Conservation (phyloP, 2,329 filamentous ascomycete genomes). For the Botrytis pseudocinerea region DNA sequence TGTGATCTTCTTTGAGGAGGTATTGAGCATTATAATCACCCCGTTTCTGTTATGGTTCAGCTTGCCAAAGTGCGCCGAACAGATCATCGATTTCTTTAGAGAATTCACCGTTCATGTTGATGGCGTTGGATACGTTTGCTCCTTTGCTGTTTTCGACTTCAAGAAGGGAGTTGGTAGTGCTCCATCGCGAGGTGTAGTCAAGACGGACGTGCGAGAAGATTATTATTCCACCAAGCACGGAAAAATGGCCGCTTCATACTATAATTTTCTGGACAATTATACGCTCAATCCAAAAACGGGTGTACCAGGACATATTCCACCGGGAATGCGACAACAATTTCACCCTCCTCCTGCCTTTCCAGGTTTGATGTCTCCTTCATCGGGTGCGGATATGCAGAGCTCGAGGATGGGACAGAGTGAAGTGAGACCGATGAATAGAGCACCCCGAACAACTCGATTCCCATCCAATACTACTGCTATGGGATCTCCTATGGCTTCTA, state of each 20-base stretch:
- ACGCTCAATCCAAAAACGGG: constrained; percentile 70
- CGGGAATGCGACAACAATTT: constrained; percentile 59
- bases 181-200: constrained; percentile 42
- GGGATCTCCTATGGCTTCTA: constrained; percentile 64
- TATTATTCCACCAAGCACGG: constrained; percentile 95
- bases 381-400: constrained; percentile 56
- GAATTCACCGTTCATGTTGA: constrained; percentile 98
- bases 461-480: constrained; percentile 42
- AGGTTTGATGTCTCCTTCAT: constrained; percentile 63
- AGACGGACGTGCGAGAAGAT: constrained; percentile 71
- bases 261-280: constrained; percentile 93
- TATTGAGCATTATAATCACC: constrained; percentile 88
- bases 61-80: constrained; percentile 83
- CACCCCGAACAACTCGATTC: constrained; percentile 47
- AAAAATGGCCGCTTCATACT: constrained; percentile 97
- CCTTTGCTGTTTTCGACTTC: constrained; percentile 96
- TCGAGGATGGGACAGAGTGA: constrained; percentile 53
- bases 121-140: constrained; percentile 92
- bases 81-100: constrained; percentile 95
- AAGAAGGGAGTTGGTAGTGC: constrained; percentile 71
- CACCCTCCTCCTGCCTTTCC: constrained; percentile 76
- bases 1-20: constrained; percentile 87
- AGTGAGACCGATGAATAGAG: constrained; percentile 46
- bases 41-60: constrained; percentile 87
- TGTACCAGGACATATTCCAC: constrained; percentile 60